These are phyloP conservation scores for Tuber umbilicatum DNA, from an alignment of 495 filamentous ascomycete species.

Conservation along the genomic window DNA sequence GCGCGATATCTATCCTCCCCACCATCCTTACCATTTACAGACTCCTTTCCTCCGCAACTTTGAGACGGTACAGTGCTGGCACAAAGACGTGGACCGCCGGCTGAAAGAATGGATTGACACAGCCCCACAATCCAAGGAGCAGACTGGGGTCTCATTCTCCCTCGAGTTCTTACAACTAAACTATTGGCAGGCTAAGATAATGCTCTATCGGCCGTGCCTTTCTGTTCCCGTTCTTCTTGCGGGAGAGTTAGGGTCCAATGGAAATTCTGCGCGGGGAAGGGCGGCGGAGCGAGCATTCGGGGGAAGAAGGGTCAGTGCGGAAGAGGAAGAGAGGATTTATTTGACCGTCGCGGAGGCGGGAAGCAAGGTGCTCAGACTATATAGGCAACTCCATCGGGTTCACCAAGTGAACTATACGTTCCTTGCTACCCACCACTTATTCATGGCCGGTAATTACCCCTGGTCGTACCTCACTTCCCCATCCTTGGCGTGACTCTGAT, in stretches of 20 bases:
- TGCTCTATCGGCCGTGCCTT: slow-evolving; percentile 88
- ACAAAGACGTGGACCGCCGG: slow-evolving; percentile 75
- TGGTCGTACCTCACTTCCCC: not conserved
- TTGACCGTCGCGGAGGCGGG: slow-evolving; percentile 92
- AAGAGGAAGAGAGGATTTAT: slow-evolving; percentile 85
- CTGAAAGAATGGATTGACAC: slow-evolving; percentile 80
- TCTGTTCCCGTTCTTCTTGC: slow-evolving; percentile 79
- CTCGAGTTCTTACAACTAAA: slow-evolving; percentile 85
- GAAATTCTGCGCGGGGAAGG: slow-evolving; percentile 26
- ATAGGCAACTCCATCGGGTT: slow-evolving; percentile 79
- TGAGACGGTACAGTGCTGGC: slow-evolving; percentile 79
- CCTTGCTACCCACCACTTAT: slow-evolving; percentile 91
- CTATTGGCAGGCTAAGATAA: slow-evolving; percentile 96
- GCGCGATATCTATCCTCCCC: slow-evolving; percentile 46
- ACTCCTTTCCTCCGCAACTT: slow-evolving; percentile 82
- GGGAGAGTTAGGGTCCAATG: slow-evolving; percentile 51
- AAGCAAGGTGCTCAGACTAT: slow-evolving; percentile 82
- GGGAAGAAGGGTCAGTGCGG: slow-evolving; percentile 39
- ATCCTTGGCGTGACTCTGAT: slow-evolving; percentile 11
- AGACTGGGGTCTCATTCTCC: slow-evolving; percentile 80
- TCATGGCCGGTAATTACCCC: slow-evolving; percentile 70
- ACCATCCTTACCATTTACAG: slow-evolving; percentile 66
- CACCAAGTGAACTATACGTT: slow-evolving; percentile 94
- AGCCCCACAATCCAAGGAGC: slow-evolving; percentile 60
- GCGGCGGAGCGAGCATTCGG: slow-evolving; percentile 36